Percentiles rank a stretch among this genome's conserved stretches.
Conservation (phyloP, 305 asterid genomes). For the Fraxinus latifolia region DNA sequence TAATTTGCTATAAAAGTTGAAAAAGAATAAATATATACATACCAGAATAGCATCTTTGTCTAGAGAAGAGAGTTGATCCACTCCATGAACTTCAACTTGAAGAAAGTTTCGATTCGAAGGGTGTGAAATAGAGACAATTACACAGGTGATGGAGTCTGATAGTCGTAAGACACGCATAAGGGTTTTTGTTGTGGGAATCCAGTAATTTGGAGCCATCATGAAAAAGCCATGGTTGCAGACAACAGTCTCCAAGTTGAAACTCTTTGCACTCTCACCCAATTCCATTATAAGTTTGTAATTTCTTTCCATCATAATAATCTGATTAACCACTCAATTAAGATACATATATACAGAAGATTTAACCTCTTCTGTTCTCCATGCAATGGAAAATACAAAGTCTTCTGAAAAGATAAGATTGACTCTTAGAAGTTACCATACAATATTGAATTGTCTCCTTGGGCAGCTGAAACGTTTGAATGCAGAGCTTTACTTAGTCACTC, state of each 20-base stretch:
- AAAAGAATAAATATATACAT: neutral
- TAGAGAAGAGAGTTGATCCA: neutral
- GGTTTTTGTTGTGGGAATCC: conserved; percentile 29
- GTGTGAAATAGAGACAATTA: conserved; percentile 38
- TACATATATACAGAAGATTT: neutral
- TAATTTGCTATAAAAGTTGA: neutral
- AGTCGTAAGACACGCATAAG: conserved; percentile 41
- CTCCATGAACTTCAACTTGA: conserved; percentile 12
- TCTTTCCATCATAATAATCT: neutral
- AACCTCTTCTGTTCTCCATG: neutral
- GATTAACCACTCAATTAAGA: neutral
- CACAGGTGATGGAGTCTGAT: neutral
- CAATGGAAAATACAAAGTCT: neutral
- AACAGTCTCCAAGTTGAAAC: conserved; percentile 36
- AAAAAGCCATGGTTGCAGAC: conserved; percentile 60
- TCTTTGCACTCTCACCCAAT: neutral
- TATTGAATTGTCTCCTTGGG: neutral
- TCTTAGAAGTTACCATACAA: neutral
- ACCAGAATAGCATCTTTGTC: conserved; percentile 32
- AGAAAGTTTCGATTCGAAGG: conserved; percentile 8
- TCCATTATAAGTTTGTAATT: neutral
- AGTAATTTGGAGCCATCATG: conserved; percentile 62
- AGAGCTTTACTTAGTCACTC: neutral
- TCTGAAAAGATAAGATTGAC: neutral
- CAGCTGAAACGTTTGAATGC: neutral